A percentile compares a stretch with the other conserved stretches of the same genome.
These are phyloP conservation scores for Nakaseomyces uthaithaninus DNA, from an alignment of 1,139 yeast genomes.

Conservation along the genomic window DNA sequence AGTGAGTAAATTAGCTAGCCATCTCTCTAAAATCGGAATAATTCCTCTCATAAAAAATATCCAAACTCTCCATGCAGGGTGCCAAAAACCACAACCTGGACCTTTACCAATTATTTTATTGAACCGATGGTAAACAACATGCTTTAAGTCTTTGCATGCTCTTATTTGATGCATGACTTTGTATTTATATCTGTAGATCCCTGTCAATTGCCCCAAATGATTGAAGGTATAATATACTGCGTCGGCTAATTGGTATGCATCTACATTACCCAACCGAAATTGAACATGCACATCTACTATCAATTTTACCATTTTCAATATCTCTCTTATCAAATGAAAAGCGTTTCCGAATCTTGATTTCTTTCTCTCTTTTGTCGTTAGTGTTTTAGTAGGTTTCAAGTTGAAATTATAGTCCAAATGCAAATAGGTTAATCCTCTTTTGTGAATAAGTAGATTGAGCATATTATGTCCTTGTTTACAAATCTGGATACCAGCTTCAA, in stretches of 20 bases:
- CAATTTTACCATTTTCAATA: conserved; percentile 70
- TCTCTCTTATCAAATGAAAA: conserved; percentile 86
- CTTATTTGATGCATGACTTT: conserved; percentile 97
- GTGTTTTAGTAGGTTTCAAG: conserved; percentile 89
- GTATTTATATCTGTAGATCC: conserved; percentile 93
- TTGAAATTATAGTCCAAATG: conserved; percentile 95
- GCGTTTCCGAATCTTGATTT: conserved; percentile 95
- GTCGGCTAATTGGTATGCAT: conserved; percentile 90
- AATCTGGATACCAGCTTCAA: conserved; percentile 92
- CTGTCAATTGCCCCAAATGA: conserved; percentile 92
- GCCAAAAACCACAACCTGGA: conserved; percentile 99
- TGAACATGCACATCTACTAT: conserved; percentile 93
- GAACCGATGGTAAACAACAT: conserved; percentile 76
- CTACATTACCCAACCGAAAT: conserved; percentile 79
- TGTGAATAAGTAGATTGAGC: conserved; percentile 82
- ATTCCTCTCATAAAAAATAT: conserved; percentile 83
- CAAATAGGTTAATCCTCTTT: conserved; percentile 82
- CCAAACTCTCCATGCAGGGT: conserved; percentile 98
- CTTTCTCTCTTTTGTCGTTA: conserved; percentile 94
- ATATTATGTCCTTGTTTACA: conserved; percentile 91
- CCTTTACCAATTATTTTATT: conserved; percentile 85
- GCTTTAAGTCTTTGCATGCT: conserved; percentile 91
- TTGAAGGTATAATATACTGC: conserved; percentile 84
- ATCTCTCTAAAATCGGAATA: conserved; percentile 86
- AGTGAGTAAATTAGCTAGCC: conserved; percentile 86